Percentiles rank a stretch among this genome's conserved stretches.
These are phyloP conservation scores for Cryptococcus maquisensis DNA, from an alignment of 1,284 basidiomycete genomes.

Conservation along the genomic window DNA sequence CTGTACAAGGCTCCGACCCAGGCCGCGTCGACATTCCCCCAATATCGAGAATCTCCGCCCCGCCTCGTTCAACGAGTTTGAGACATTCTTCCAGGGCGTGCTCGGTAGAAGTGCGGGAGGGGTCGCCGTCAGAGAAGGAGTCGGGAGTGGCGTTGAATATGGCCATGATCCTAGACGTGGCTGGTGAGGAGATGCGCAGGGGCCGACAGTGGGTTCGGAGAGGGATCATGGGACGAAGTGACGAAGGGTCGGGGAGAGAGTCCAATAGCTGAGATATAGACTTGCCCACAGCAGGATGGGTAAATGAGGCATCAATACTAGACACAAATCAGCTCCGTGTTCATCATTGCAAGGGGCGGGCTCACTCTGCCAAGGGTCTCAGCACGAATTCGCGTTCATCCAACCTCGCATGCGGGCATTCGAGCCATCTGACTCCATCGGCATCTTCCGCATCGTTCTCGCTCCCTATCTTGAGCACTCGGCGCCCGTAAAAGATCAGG, in stretches of 20 bases:
- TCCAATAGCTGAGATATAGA: constrained; percentile 54
- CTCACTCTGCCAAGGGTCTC: constrained; percentile 79
- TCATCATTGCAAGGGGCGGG: constrained; percentile 8
- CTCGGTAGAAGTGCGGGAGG: constrained; percentile 22
- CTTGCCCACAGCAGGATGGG: constrained; percentile 59
- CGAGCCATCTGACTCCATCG: constrained; percentile 57
- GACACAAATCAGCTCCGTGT: background rate
- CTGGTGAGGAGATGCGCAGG: constrained; percentile 47
- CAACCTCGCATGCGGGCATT: constrained; percentile 78
- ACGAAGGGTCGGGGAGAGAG: constrained; percentile 53
- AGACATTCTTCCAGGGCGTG: constrained; percentile 27
- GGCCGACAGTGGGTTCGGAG: constrained; percentile 53
- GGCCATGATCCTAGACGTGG: constrained; percentile 75
- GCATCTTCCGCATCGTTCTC: constrained; percentile 53
- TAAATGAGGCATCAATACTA: constrained; percentile 55
- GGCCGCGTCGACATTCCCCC: constrained; percentile 93
- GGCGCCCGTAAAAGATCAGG: constrained; percentile 72
- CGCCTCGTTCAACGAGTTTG: constrained; percentile 16
- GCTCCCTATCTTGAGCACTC: constrained; percentile 57
- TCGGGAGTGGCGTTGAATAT: constrained; percentile 95
- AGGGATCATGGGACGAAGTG: constrained; percentile 39
- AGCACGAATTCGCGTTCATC: constrained; percentile 88
- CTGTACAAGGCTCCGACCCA: constrained; percentile 60
- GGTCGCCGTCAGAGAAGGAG: constrained; percentile 88
- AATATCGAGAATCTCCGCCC: constrained; percentile 74